These are phyloP conservation scores for Solanum pennellii DNA, from an alignment of 257 asterid genomes.

Conservation along the genomic window DNA sequence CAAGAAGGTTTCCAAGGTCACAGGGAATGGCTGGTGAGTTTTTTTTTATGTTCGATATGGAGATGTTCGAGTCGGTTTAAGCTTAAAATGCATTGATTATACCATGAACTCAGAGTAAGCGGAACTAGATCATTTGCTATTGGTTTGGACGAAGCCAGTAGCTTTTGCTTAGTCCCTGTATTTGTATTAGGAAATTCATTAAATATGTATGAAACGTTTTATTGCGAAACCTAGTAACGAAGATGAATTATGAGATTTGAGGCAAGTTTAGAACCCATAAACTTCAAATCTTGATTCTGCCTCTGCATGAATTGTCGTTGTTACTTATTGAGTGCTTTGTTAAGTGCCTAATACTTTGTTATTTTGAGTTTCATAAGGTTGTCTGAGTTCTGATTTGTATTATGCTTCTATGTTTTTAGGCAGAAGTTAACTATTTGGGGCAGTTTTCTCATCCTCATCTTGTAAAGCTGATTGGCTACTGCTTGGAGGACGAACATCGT, in stretches of 20 bases:
- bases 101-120: not conserved
- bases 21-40: conserved; percentile 81
- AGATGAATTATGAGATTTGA: not conserved
- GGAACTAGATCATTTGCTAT: not conserved
- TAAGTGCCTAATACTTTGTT: not conserved
- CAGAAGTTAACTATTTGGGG: conserved; percentile 11
- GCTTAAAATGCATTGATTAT: not conserved
- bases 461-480: conserved; percentile 7
- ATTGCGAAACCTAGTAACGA: not conserved
- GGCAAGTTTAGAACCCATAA: not conserved
- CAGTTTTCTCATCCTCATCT: conserved; percentile 13
- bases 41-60: not conserved
- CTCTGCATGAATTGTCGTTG: not conserved
- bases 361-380: not conserved
- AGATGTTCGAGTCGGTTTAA: not conserved
- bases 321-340: not conserved
- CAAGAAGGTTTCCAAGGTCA: conserved; percentile 77
- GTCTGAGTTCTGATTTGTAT: not conserved
- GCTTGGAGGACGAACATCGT: conserved; percentile 23
- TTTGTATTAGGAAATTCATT: not conserved
- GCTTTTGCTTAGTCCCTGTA: not conserved
- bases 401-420: not conserved
- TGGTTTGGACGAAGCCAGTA: not conserved
- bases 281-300: not conserved
- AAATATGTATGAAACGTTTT: not conserved